phyloP scores from a whole-genome alignment of 2,329 filamentous ascomycete species.

The Dothistroma septosporum region DNA sequence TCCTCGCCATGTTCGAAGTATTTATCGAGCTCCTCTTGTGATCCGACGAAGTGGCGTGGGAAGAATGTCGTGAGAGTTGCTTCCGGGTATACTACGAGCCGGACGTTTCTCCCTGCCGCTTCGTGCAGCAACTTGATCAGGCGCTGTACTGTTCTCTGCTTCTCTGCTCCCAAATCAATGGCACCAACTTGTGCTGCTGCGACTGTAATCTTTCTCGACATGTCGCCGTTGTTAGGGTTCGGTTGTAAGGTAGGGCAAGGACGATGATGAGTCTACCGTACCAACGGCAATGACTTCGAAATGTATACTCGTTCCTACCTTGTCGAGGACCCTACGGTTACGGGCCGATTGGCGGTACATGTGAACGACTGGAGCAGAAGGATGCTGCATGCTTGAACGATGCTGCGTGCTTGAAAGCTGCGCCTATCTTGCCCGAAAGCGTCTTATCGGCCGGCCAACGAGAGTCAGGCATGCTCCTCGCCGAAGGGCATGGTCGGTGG shows the following conservation, averaged over 20 bases:
- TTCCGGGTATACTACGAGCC: slow-evolving; percentile 54
- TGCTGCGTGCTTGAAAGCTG: slow-evolving; percentile 3
- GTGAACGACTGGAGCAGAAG: slow-evolving; percentile 3
- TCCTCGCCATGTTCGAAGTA: slow-evolving; percentile 52
- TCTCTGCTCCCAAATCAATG: slow-evolving; percentile 42
- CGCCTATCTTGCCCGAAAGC: slow-evolving; percentile 21
- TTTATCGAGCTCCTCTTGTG: slow-evolving; percentile 40
- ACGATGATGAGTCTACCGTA: background rate
- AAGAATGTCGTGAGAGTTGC: slow-evolving; percentile 57
- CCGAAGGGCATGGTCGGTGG: background rate
- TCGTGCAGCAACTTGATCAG: slow-evolving; percentile 49
- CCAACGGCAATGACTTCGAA: background rate
- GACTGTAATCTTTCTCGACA: slow-evolving; percentile 44
- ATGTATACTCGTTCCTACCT: background rate
- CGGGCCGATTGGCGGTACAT: slow-evolving; percentile 6
- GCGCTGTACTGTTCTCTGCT: slow-evolving; percentile 44
- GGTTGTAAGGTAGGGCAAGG: background rate
- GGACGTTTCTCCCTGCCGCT: slow-evolving; percentile 44
- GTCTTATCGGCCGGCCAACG: slow-evolving; percentile 16
- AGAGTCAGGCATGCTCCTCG: background rate
- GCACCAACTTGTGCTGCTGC: slow-evolving; percentile 55
- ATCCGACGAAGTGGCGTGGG: slow-evolving; percentile 44
- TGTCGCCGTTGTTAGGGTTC: slow-evolving; percentile 17
- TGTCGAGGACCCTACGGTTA: background rate
- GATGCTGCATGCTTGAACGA: slow-evolving; percentile 4